phyloP scores from a whole-genome alignment of 768 basidiomycete genomes.

The Serendipita vermifera region DNA sequence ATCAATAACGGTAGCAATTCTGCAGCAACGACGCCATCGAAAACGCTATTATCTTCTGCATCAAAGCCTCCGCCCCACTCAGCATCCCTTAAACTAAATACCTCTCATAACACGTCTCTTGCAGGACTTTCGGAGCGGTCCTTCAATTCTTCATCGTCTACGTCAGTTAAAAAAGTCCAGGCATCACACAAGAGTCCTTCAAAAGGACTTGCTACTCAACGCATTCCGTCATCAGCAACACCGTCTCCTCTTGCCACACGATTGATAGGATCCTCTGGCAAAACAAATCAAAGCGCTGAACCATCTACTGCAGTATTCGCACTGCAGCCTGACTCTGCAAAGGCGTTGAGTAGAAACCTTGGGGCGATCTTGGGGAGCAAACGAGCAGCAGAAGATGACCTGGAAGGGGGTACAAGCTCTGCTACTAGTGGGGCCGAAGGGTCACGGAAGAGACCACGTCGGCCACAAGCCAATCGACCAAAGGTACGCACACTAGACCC shows the following conservation, averaged over 20 bases:
- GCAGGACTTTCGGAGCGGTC: too few species aligned
- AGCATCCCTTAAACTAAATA: too few species aligned
- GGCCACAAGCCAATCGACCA: background rate
- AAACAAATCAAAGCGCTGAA: background rate
- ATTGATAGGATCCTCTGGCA: background rate
- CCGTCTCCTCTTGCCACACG: background rate
- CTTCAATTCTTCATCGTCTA: too few species aligned
- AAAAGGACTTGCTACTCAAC: background rate
- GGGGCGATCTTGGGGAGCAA: background rate
- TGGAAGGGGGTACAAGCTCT: background rate
- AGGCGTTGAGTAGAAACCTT: background rate
- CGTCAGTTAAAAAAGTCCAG: too few species aligned
- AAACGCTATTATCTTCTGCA: too few species aligned
- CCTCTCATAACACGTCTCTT: too few species aligned
- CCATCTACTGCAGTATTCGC: background rate
- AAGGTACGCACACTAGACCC: background rate
- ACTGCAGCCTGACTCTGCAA: background rate
- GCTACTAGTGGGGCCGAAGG: background rate
- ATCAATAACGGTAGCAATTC: too few species aligned
- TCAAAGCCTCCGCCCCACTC: too few species aligned
- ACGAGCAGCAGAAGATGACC: background rate
- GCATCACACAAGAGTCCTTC: too few species aligned
- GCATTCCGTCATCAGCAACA: background rate
- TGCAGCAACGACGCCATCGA: too few species aligned
- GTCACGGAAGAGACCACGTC: background rate